Conservation (phyloP, 2,329 filamentous ascomycete species). For the Chrysosporium keratinophilum region DNA sequence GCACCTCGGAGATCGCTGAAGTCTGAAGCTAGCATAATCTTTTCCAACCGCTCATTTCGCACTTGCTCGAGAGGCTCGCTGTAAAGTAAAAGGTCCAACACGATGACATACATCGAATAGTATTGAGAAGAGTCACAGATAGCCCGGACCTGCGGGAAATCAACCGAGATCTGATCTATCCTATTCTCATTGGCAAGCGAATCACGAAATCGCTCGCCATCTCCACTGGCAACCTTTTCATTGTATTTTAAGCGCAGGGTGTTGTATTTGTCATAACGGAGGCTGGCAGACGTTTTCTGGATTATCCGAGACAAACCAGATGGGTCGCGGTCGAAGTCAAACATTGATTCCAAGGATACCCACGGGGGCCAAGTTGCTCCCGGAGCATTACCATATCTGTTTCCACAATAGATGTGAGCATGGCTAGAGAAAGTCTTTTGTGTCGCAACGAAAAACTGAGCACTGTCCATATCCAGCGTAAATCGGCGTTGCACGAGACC, state of each 20-base stretch:
- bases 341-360: constrained; percentile 98
- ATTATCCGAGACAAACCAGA: constrained; percentile 98
- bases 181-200: constrained; percentile 51
- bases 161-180: constrained; percentile 95
- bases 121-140: constrained; percentile 96
- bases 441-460: constrained; percentile 95
- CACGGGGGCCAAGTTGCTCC: constrained; percentile 93
- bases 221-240: constrained; percentile 62
- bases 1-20: constrained; percentile 94
- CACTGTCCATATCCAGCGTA: constrained; percentile 89
- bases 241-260: constrained; percentile 93
- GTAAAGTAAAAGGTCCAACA: constrained; percentile 89
- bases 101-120: constrained; percentile 96
- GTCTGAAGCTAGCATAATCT: constrained; percentile 97
- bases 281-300: constrained; percentile 86
- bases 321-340: constrained; percentile 84
- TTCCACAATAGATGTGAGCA: constrained; percentile 87
- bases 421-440: constrained; percentile 83
- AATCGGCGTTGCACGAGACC: constrained; percentile 92
- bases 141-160: constrained; percentile 88
- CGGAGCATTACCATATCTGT: constrained; percentile 74
- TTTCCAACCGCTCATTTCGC: constrained; percentile 86
- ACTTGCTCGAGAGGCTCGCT: constrained; percentile 95
- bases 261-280: constrained; percentile 98
- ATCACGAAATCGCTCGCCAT: constrained; percentile 37